Evolutionary conservation across 179 eudicot species (phyloP), one percentile per base, ranked within the genome.

Genomic region (Actinidia polygama): DNA sequence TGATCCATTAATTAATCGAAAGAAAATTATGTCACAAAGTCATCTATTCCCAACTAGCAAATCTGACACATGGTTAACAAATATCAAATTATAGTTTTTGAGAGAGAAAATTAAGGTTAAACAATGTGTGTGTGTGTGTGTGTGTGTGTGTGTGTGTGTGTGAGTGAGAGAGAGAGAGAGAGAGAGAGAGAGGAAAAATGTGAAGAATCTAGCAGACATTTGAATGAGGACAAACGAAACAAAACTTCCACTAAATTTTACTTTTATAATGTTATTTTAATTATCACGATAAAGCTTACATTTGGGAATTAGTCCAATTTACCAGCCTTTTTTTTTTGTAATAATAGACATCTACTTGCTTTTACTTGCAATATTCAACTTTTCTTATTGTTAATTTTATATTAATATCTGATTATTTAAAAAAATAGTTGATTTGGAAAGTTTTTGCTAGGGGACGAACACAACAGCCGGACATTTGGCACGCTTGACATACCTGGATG

Each of bases 201-300:
- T 26, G 11, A 7, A 55, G 90, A 86, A 86, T 84, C 89, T 80
- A 64, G 73, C 58, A 80, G 81, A 79, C 47, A 81, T 85, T 87
- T 81, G 89, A 87, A 89, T 80, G 87, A 82, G 80, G 89, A 89
- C 91, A 87, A 87, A 79, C 62, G 81, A 76, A 87, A 79, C 81
- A 87, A 83, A 79, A 76, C 55, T 79, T 84, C 83, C 89, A 83
- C 87, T 86, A 81, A 77, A 16, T 63, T 79, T 79, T 80, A 73
- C 55, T 74, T 64, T 58, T 7, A 21, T 51, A 81, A 50, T 81
- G 40, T 21, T 88, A 86, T 49, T 88, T 88, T 84, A 80, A 64
- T 78, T 58, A 80, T 74, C 69, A 68, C 81, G 83, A 84, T 73
- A 86, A 84, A 88, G 87, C 80, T 74, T 73, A 26, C 67, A 47